Evolutionary conservation across 768 basidiomycete genomes (phyloP).

Genomic region (Rhizopogon roseolus): DNA sequence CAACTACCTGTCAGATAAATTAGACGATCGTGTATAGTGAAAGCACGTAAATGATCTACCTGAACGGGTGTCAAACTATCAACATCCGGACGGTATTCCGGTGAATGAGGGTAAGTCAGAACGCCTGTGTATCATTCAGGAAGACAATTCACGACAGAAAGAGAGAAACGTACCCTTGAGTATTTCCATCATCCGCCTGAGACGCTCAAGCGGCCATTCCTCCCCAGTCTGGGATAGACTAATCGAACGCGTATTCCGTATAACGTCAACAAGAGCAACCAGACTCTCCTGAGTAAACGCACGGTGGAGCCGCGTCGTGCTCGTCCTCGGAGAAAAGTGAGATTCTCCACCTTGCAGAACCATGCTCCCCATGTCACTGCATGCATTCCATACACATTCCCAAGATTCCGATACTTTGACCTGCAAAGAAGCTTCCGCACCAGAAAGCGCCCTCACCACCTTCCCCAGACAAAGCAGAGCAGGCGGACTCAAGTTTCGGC

Average conservation of each 20-base stretch:
- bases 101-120: constrained; percentile 74
- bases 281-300: constrained; percentile 68
- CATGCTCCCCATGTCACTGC: constrained; percentile 59
- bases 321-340: constrained; percentile 9
- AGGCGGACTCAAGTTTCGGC: constrained; percentile 70
- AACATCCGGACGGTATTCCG: constrained; percentile 86
- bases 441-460: constrained; percentile 57
- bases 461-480: constrained; percentile 81
- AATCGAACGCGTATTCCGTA: constrained; percentile 53
- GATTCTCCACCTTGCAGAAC: constrained; percentile 29
- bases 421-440: constrained; percentile 23
- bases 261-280: constrained; percentile 71
- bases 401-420: constrained; percentile 42
- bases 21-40: not conserved
- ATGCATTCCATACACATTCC: constrained; percentile 66
- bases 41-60: constrained; percentile 32
- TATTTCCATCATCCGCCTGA: constrained; percentile 69
- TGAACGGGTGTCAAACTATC: constrained; percentile 79
- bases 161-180: constrained; percentile 52
- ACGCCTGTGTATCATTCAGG: constrained; percentile 40
- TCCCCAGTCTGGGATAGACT: constrained; percentile 38
- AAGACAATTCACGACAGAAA: not conserved
- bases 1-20: constrained; percentile 46
- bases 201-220: constrained; percentile 64
- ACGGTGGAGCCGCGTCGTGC: constrained; percentile 6